Evolutionary conservation across 2,329 filamentous ascomycete species (phyloP), one percentile per base, ranked within the genome.

Genomic region (Colletotrichum sp.): DNA sequence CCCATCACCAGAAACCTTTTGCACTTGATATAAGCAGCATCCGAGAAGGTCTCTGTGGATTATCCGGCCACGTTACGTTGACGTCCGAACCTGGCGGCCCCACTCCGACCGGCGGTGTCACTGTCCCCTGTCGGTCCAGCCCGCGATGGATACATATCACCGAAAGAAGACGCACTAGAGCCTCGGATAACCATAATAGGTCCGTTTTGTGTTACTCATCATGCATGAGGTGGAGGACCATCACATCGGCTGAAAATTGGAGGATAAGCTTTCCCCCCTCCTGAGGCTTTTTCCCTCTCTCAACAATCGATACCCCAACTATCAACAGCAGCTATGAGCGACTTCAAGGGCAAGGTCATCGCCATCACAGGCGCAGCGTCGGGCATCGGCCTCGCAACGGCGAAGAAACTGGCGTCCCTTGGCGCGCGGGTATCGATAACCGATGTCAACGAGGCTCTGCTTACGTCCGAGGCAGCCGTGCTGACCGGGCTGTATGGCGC

Each of bases 301-400:
- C 36, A 65, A 28, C 24, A 21, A 32, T 21, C 18, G 10, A 48
- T 21, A 38, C 9, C 26, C 24, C 36, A 63, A 4, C 16, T 34
- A 63, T 61, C 16, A 30, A 9, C 28, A 12, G 9, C 38, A 59
- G 12, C 52, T 14, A 73, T 76, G 69, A 34, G 59, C 73, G 56
- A 43, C 55, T 76, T 82, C n/a, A 65, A 76, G 14, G 78, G 73
- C 75, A 89, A 87, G 80, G 84, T 89, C 61, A 85, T 89, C 74
- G 86, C 86, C 72, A 79, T 90, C 36, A 89, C 88, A 5, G 89
- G 89, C 38, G 86, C 86, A 2, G 86, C 85, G 1, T 84, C 83
- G 7, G 89, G 89, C n/a, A 90, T 90, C 67, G 89, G 88, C 36
- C 83, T 87, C 21, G 86, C 86, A 12, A 87, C 87, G 8, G 86